Base-by-base conservation (phyloP, 805 yeast genomes). In the Ogataea trehalophila region DNA sequence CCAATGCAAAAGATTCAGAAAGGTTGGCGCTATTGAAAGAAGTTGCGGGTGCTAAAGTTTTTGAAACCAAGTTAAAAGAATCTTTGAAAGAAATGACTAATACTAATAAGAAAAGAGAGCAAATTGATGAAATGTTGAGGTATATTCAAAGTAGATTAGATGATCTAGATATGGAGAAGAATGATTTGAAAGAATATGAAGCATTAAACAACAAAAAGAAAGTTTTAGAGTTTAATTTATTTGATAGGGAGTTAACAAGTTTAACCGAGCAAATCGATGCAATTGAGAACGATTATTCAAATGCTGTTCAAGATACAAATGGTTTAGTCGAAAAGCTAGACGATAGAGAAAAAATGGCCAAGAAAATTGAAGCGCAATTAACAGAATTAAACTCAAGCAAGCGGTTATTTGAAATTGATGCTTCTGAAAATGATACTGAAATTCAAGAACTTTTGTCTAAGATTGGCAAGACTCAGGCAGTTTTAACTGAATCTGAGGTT, bases 41-140 rank as follows among this genome's bases (percentile, higher is more conserved):
- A 59, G 96, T 92, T 33, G 94, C 97, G 31, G 99, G 99, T 17
- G 96, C 98, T 0, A 84, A 82, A 49, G 86, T 91, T 3, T 94
- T 92, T 68, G 98, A 94, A 60, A 71, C 76, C 36, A 87, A 87
- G 63, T 72, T 91, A 46, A 77, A 76, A 48, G 96, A 90, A 48
- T 87, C 96, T 1, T 69, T 75, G 50, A 85, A 83, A 61, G 92
- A 89, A 56, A 87, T 91, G 90, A 71, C 71, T 5, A 81, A 79
- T 50, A 83, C 96, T 0, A 80, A 77, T 51, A 75, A 72, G 50
- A 87, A 87, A 56, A 76, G 83, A 53, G 81, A 75, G 45, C 81
- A 87, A 59, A 87, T 88, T 43, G 86, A 80, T 51, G 89, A 84
- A 55, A 82, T 88, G 64, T 71, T 92, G 57, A 66, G 67, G 17